Evolutionary conservation across 1,139 yeast genomes (phyloP).

Genomic region (Taiozyma onychis): DNA sequence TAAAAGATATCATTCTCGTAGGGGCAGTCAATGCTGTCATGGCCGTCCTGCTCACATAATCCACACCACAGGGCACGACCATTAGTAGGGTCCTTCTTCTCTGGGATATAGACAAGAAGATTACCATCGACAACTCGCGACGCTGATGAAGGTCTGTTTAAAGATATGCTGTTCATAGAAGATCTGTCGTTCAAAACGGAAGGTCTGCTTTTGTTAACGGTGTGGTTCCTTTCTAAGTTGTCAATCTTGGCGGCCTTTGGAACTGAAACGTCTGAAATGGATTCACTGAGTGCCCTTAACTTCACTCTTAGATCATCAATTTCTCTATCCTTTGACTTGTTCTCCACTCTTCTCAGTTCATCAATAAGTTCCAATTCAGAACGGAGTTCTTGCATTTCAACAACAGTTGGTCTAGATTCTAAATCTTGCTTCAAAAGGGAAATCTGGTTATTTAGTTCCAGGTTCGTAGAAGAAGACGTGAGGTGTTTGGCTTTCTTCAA

Average conservation of each 20-base stretch:
- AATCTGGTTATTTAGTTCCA: slow-evolving; percentile 18
- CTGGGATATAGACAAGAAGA: slow-evolving; percentile 51
- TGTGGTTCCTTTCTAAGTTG: slow-evolving; percentile 1
- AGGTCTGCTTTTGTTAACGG: slow-evolving; percentile 1
- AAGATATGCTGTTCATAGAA: slow-evolving; percentile 7
- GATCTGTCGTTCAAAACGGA: slow-evolving; percentile 3
- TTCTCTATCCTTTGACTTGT: slow-evolving; percentile 19
- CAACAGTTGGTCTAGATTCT: slow-evolving; percentile 13
- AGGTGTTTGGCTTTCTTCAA: slow-evolving; percentile 4
- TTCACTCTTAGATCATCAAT: slow-evolving; percentile 16
- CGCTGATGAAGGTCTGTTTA: slow-evolving; percentile 20
- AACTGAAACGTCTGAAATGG: neutral
- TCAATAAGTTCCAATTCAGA: slow-evolving; percentile 19
- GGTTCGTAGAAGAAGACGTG: slow-evolving; percentile 12
- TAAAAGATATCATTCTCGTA: slow-evolving; percentile 41
- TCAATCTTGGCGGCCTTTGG: neutral
- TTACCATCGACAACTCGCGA: slow-evolving; percentile 30
- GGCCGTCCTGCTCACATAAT: slow-evolving; percentile 85
- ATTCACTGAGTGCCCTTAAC: neutral
- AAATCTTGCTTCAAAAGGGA: slow-evolving; percentile 20
- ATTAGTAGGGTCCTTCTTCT: slow-evolving; percentile 56
- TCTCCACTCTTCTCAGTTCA: slow-evolving; percentile 18
- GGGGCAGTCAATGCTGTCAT: slow-evolving; percentile 82
- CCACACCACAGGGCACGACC: slow-evolving; percentile 89
- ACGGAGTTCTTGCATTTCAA: slow-evolving; percentile 18